Base-by-base conservation (phyloP, 2,329 filamentous ascomycete species). In the Ceratocystis diversiconidia region DNA sequence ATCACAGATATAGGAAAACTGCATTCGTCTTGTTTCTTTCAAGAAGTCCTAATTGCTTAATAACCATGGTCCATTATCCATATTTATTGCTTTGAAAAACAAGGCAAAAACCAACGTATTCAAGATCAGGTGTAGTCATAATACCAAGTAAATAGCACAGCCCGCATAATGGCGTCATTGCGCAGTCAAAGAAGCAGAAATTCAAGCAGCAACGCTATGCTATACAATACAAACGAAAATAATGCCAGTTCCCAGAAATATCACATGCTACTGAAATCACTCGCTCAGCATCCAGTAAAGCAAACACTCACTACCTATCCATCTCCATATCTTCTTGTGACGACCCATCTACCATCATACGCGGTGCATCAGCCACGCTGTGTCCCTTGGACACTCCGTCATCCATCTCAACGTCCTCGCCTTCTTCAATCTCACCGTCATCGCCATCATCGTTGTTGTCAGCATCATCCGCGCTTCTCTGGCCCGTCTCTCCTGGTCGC, bases 381-480 rank as follows among this genome's bases (percentile, higher is more conserved):
- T 59, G 25, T 32, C 52, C 28, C 44, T 72, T 72, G 61, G 73
- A 70, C 15, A 70, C 68, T 28, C 72, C 71, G 32, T 84, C 84
- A 8, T 78, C 77, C 81, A 87, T 86, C 48, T 81, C 80, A 25
- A 81, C 76, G 71, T 87, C 85, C 66, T 84, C 83, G 1, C 75
- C 76, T 50, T 79, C 76, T 12, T 73, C 75, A 65, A 74, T 74
- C 61, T 77, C 77, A 74, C 75, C 66, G 28, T 64, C 65, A 36
- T 63, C 65, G 43, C 80, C 81, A 7, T 75, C 81, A 17, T 81
- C 79, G 32, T 85, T 84, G 70, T 86, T 85, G 15, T 79, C 82
- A 59, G 84, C 86, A 69, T 85, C 85, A 66, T 84, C 82, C 84
- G 90, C 90, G 41, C 89, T 90, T 74, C 94, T 90, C 65, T 90